Evolutionary conservation across 2,329 filamentous ascomycete species (phyloP), one percentile per base, ranked within the genome.

Genomic region (Geosmithia flava): DNA sequence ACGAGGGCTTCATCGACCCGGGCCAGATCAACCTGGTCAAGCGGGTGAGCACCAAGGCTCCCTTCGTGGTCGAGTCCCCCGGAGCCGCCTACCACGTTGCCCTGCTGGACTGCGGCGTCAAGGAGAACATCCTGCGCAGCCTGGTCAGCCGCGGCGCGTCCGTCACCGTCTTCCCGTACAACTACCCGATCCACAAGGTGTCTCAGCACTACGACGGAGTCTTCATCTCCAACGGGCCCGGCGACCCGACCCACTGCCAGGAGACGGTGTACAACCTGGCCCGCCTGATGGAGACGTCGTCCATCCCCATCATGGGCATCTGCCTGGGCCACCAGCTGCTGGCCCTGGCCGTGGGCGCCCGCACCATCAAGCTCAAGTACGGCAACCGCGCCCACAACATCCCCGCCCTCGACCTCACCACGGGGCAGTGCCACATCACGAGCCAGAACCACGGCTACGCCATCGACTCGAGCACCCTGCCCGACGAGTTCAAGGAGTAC

Each of bases 301-400:
- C 89, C 58, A 78, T 95, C 33, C 93, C 93, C 50, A 83, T 98
- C 68, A 94, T 98, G 82, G 93, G 93, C 59, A 97, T 98, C 62
- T 98, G 93, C 66, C 80, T 98, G 55, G 93, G 93, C 54, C 93
- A 98, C 70, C 93, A 98, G 75, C 82, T 98, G 47, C 76, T 98
- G 50, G 91, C 90, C 54, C 79, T 96, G 56, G 89, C 93, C 45
- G 78, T 85, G 51, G 93, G 93, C 53, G 93, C 87, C 48, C 78
- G 81, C 59, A 97, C 93, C 52, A 84, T 94, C 71, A 97, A 97
- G 80, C 81, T 98, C 69, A 97, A 97, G 80, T 98, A 96, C 68
- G 93, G 93, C 62, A 98, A 98, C 78, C 86, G 93, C 57, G 93
- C 90, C 17, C 93, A 97, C 76, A 98, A 98, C 76, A 97, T 97